Percentiles rank a stretch among this genome's conserved stretches.
Evolutionary conservation across 208 protist species (phyloP).

Genomic region (Acanthamoeba triangularis): DNA sequence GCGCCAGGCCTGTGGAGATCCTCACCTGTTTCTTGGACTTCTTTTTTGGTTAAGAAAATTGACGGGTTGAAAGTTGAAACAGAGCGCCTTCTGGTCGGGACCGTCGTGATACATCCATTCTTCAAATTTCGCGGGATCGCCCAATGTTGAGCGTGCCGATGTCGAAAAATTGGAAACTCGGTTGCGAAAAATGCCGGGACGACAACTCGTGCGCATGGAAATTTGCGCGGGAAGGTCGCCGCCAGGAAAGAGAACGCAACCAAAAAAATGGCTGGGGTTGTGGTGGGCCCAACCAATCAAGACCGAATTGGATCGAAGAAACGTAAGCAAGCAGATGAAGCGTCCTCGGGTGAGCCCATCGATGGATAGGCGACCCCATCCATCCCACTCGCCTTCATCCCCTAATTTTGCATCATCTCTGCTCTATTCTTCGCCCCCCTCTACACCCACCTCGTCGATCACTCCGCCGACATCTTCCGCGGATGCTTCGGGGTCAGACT

Average conservation of each 20-base stretch:
- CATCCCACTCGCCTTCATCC: not conserved
- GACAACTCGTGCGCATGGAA: not conserved
- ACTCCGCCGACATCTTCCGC: not conserved
- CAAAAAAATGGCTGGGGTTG: not conserved
- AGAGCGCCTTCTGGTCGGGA: too few species aligned
- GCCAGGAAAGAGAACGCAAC: not conserved
- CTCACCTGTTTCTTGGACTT: too few species aligned
- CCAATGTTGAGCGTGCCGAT: too few species aligned
- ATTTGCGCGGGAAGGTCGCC: not conserved
- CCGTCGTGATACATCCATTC: too few species aligned
- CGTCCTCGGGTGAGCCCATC: conserved; percentile 2
- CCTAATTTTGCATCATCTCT: not conserved
- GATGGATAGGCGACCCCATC: not conserved
- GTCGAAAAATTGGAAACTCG: not conserved
- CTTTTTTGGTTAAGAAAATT: too few species aligned
- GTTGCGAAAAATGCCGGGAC: too few species aligned
- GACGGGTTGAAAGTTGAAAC: too few species aligned
- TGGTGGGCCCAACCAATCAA: not conserved
- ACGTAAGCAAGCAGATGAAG: conserved; percentile 8
- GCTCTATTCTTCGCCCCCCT: not conserved
- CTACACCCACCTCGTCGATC: not conserved
- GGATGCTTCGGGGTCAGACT: not conserved
- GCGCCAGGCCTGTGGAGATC: too few species aligned
- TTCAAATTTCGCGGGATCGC: too few species aligned
- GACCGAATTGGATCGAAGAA: not conserved